These are phyloP conservation scores for Talaromyces marneffei DNA, from an alignment of 2,329 filamentous ascomycete species.

Conservation along the genomic window DNA sequence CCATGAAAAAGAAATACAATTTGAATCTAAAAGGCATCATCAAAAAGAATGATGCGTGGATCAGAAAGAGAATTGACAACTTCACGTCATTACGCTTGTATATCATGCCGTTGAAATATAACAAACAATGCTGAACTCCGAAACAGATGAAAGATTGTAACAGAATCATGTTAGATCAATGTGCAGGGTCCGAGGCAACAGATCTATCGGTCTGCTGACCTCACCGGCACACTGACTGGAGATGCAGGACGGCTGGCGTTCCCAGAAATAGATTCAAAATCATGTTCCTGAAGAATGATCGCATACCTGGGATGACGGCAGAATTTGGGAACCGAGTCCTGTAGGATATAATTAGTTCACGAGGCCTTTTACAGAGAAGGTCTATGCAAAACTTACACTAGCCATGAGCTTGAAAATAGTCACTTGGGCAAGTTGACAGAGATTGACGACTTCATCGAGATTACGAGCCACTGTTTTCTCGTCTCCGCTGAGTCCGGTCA, in stretches of 20 bases:
- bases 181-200: neutral
- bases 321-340: slow-evolving; percentile 63
- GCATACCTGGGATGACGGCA: slow-evolving; percentile 57
- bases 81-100: neutral
- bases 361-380: neutral
- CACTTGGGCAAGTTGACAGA: slow-evolving; percentile 90
- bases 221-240: neutral
- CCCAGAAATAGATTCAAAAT: slow-evolving; percentile 41
- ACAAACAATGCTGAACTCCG: neutral
- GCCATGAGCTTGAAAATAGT: slow-evolving; percentile 99
- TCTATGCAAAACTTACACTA: slow-evolving; percentile 63
- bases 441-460: slow-evolving; percentile 75
- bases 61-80: neutral
- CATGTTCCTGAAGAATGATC: slow-evolving; percentile 53
- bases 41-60: neutral
- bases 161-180: neutral
- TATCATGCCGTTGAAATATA: neutral
- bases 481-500: slow-evolving; percentile 94
- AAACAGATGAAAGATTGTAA: neutral
- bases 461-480: slow-evolving; percentile 88
- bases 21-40: neutral
- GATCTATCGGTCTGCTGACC: slow-evolving; percentile 1
- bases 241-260: neutral
- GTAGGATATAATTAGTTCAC: neutral
- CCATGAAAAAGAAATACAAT: neutral